Evolutionary conservation across 1,284 basidiomycete genomes (phyloP).

Genomic region (Takashimella tepidaria): DNA sequence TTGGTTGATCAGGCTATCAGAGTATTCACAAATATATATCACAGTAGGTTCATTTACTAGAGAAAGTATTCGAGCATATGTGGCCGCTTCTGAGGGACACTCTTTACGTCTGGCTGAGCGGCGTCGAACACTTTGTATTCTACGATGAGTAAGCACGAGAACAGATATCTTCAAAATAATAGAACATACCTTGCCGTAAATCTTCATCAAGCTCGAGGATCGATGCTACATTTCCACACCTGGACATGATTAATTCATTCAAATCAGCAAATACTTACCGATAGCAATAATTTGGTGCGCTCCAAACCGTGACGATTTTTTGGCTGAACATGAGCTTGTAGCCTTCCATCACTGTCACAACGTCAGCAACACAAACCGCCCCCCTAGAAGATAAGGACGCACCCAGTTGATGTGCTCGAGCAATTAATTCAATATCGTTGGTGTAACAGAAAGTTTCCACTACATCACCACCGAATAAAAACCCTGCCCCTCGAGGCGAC

Average conservation of each 20-base stretch:
- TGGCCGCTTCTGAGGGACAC: constrained; percentile 82
- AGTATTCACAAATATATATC: no score
- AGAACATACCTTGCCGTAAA: constrained; percentile 75
- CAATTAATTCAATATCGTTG: constrained; percentile 91
- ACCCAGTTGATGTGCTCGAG: constrained; percentile 84
- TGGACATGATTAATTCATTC: constrained; percentile 33
- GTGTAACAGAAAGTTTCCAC: constrained; percentile 83
- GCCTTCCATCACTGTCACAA: constrained; percentile 84
- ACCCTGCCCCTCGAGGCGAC: constrained; percentile 94
- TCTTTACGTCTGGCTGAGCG: constrained; percentile 66
- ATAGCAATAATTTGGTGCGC: constrained; percentile 98
- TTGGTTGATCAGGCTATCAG: no score
- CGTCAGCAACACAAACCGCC: not conserved
- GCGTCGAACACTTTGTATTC: constrained; percentile 70
- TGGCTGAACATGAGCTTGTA: constrained; percentile 98
- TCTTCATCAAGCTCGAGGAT: constrained; percentile 89
- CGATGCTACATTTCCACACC: constrained; percentile 90
- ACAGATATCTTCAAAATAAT: constrained; percentile 63
- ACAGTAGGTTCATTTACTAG: no score
- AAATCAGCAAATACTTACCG: constrained; percentile 54
- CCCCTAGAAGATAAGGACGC: not conserved
- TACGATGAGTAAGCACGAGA: constrained; percentile 16
- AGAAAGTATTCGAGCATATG: constrained; percentile 47
- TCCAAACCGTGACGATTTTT: constrained; percentile 97
- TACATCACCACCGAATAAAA: constrained; percentile 89